Percentiles rank a stretch among this genome's conserved stretches.
phyloP scores from a whole-genome alignment of 2,329 filamentous ascomycete genomes.

The Pseudovirgaria hyperparasitica region DNA sequence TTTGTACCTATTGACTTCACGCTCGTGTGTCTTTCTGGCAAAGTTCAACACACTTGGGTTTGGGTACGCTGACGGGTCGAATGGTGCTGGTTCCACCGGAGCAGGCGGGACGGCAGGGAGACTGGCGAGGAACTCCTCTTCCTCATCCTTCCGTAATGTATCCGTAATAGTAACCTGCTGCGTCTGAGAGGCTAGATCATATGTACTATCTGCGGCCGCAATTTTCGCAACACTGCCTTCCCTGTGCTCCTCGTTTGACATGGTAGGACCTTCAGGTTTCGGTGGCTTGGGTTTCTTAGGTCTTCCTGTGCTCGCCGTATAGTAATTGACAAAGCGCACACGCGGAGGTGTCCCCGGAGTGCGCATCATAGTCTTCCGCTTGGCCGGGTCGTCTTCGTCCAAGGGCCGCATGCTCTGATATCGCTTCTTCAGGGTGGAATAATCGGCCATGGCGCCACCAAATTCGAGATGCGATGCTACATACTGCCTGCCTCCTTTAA shows the following conservation, averaged over 20 bases:
- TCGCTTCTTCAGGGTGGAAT: slow-evolving; percentile 51
- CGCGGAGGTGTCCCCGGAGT: slow-evolving; percentile 31
- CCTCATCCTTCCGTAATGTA: too few relatives aligned
- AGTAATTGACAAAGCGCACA: slow-evolving; percentile 80
- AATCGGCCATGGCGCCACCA: slow-evolving; percentile 68
- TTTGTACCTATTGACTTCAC: slow-evolving; percentile 51
- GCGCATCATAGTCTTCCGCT: slow-evolving; percentile 14
- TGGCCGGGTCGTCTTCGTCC: slow-evolving; percentile 52
- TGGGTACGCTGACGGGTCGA: slow-evolving; percentile 45
- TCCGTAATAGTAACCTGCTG: not conserved
- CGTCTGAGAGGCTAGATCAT: slow-evolving; percentile 4
- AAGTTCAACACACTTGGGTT: slow-evolving; percentile 55
- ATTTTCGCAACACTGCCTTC: not conserved
- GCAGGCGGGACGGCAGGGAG: slow-evolving; percentile 37
- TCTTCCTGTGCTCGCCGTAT: slow-evolving; percentile 69
- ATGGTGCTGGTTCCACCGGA: slow-evolving; percentile 41
- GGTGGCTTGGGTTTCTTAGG: slow-evolving; percentile 41
- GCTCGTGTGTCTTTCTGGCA: slow-evolving; percentile 55
- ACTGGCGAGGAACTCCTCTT: slow-evolving; percentile 1
- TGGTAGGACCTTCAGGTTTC: slow-evolving; percentile 24
- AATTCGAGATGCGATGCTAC: slow-evolving; percentile 75
- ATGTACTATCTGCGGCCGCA: slow-evolving; percentile 6
- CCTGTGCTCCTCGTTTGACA: slow-evolving; percentile 34
- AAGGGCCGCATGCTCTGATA: slow-evolving; percentile 59
- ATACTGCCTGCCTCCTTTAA: slow-evolving; percentile 58